A percentile compares a stretch with the other conserved stretches of the same genome.
phyloP scores from a whole-genome alignment of 306 rosid genomes.

The Corylus avellana region DNA sequence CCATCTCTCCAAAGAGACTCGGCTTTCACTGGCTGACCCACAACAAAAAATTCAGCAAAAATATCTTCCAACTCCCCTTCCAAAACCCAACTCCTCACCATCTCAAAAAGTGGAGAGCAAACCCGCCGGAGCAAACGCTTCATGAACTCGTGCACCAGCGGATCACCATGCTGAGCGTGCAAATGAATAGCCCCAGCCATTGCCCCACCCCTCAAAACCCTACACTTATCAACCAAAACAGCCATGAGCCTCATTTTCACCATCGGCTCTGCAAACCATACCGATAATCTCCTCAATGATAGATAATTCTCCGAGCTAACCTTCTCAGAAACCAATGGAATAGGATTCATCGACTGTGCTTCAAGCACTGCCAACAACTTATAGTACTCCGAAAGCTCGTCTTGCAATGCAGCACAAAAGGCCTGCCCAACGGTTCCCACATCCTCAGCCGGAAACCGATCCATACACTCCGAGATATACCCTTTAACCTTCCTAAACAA shows the following conservation, averaged over 20 bases:
- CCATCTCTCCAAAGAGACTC: constrained; percentile 99
- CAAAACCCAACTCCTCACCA: constrained; percentile 91
- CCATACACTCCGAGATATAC: constrained; percentile 69
- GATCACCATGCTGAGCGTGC: constrained; percentile 95
- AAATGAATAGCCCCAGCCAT: constrained; percentile 93
- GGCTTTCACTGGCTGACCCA: constrained; percentile 91
- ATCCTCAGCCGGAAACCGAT: constrained; percentile 72
- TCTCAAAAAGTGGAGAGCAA: constrained; percentile 89
- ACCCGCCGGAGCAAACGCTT: constrained; percentile 69
- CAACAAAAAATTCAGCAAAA: constrained; percentile 80
- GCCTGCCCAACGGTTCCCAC: constrained; percentile 95
- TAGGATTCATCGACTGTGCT: constrained; percentile 75
- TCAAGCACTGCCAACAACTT: constrained; percentile 88
- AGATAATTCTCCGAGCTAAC: constrained; percentile 71
- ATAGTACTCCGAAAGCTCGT: constrained; percentile 87
- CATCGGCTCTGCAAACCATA: constrained; percentile 95
- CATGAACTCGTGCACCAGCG: constrained; percentile 90
- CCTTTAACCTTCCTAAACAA: constrained; percentile 79
- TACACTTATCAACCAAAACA: constrained; percentile 90
- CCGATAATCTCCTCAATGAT: constrained; percentile 75
- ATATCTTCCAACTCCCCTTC: constrained; percentile 97
- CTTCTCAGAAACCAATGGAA: constrained; percentile 74
- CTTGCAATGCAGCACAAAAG: constrained; percentile 90
- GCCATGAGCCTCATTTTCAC: constrained; percentile 94
- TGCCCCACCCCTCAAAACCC: constrained; percentile 81